phyloP scores from a whole-genome alignment of 1,284 basidiomycete species.

The Phlebopus sp. region DNA sequence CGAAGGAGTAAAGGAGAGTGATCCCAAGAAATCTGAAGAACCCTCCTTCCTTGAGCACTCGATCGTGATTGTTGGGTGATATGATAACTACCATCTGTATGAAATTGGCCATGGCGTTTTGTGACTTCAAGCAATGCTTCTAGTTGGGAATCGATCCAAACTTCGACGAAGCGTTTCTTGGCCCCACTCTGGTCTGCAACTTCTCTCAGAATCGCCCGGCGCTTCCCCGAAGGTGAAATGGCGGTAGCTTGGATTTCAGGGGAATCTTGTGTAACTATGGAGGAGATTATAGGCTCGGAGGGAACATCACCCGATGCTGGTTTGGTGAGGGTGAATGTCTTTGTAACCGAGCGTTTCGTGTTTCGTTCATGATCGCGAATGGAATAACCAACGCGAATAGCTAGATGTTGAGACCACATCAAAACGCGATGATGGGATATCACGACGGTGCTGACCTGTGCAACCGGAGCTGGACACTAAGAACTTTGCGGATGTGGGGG shows the following conservation, averaged over 20 bases:
- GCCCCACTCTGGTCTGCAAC: constrained; percentile 20
- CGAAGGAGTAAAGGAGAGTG: constrained; percentile 49
- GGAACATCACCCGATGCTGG: constrained; percentile 7
- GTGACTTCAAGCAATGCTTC: constrained; percentile 54
- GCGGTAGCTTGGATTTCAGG: constrained; percentile 42
- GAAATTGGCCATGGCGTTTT: constrained; percentile 56
- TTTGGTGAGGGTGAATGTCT: constrained; percentile 36
- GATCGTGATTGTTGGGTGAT: not conserved
- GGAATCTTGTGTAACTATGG: constrained; percentile 35
- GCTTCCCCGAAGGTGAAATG: constrained; percentile 44
- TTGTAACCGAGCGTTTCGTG: constrained; percentile 42
- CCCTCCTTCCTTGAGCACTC: too few species aligned
- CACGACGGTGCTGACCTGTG: constrained; percentile 14
- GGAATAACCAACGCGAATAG: constrained; percentile 43
- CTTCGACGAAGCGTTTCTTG: constrained; percentile 57
- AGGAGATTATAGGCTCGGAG: constrained; percentile 13
- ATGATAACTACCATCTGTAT: constrained; percentile 50
- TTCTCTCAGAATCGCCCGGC: constrained; percentile 49
- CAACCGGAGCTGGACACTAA: constrained; percentile 10
- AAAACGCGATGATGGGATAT: not conserved
- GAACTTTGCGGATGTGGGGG: constrained; percentile 26
- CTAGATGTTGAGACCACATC: too few species aligned
- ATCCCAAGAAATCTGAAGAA: constrained; percentile 43
- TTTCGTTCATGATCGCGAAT: constrained; percentile 49
- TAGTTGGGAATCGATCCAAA: constrained; percentile 49